Conservation (phyloP, 1,139 yeast species). For the Pneumocystis wakefieldiae region DNA sequence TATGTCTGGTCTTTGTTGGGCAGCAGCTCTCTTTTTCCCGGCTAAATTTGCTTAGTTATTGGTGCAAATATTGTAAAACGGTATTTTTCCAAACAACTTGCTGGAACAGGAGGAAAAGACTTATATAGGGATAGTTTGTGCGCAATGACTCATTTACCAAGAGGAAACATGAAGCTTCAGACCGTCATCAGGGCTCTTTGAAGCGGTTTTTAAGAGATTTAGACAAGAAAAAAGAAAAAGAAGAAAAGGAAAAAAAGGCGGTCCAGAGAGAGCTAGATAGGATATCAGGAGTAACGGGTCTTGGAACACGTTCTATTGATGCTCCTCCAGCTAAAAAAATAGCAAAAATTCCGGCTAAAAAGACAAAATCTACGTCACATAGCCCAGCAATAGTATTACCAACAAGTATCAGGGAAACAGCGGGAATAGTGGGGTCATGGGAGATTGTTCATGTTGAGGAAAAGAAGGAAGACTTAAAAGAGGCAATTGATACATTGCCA, state of each 20-base stretch:
- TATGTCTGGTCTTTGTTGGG: not conserved
- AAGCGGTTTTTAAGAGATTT: not conserved
- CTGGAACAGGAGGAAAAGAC: not conserved
- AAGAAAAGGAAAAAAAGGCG: not conserved
- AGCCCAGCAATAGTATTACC: not conserved
- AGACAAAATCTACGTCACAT: not conserved
- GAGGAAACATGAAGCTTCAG: slow-evolving; percentile 9
- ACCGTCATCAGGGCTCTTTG: slow-evolving; percentile 5
- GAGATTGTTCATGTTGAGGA: not conserved
- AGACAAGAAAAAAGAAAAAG: not conserved
- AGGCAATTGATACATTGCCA: not conserved
- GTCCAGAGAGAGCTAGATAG: not conserved
- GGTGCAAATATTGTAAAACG: slow-evolving; percentile 3
- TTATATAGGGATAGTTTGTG: slow-evolving; percentile 1
- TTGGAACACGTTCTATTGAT: not conserved
- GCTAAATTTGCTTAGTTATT: not conserved
- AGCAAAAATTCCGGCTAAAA: not conserved
- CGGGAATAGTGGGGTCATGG: not conserved
- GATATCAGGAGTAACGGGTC: not conserved
- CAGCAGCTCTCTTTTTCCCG: not conserved
- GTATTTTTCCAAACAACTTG: not conserved
- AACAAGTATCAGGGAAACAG: not conserved
- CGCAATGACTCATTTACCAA: slow-evolving; percentile 9
- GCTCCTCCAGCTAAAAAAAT: not conserved
- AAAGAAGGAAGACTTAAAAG: not conserved